Percentiles rank a stretch among this genome's conserved stretches.
These are phyloP conservation scores for Aspergillus fumigatus DNA, from an alignment of 2,329 filamentous ascomycete genomes.

Conservation along the genomic window DNA sequence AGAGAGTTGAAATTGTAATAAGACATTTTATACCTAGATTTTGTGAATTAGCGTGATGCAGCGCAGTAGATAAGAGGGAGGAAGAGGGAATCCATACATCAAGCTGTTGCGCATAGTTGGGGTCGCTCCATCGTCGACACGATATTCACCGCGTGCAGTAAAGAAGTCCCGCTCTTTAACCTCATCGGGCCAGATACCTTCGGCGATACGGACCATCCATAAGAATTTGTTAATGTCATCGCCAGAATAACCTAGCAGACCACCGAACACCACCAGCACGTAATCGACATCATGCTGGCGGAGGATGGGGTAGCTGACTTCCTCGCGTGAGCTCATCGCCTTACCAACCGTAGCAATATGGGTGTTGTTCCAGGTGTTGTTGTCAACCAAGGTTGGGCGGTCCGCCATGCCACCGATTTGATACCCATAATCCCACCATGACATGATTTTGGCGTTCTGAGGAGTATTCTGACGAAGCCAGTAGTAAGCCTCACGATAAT, in stretches of 20 bases:
- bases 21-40: slow-evolving; percentile 97
- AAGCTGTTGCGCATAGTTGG: slow-evolving; percentile 98
- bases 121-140: slow-evolving; percentile 86
- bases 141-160: slow-evolving; percentile 87
- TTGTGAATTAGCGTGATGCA: slow-evolving; percentile 17
- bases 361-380: slow-evolving; percentile 99
- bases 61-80: background rate
- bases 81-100: slow-evolving; percentile 63
- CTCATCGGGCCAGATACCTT: slow-evolving; percentile 99
- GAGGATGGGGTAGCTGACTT: slow-evolving; percentile 98
- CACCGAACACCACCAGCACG: slow-evolving; percentile 94
- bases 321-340: slow-evolving; percentile 95
- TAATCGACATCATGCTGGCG: slow-evolving; percentile 98
- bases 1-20: slow-evolving; percentile 96
- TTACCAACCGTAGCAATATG: slow-evolving; percentile 99
- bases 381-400: slow-evolving; percentile 92
- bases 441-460: slow-evolving; percentile 96
- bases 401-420: slow-evolving; percentile 99
- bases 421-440: slow-evolving; percentile 99
- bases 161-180: slow-evolving; percentile 97
- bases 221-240: slow-evolving; percentile 99
- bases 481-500: slow-evolving; percentile 98
- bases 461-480: slow-evolving; percentile 98
- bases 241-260: slow-evolving; percentile 91
- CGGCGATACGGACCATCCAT: slow-evolving; percentile 99